Conservation (phyloP, 495 filamentous ascomycete genomes). For the Aspergillus nanangensis region DNA sequence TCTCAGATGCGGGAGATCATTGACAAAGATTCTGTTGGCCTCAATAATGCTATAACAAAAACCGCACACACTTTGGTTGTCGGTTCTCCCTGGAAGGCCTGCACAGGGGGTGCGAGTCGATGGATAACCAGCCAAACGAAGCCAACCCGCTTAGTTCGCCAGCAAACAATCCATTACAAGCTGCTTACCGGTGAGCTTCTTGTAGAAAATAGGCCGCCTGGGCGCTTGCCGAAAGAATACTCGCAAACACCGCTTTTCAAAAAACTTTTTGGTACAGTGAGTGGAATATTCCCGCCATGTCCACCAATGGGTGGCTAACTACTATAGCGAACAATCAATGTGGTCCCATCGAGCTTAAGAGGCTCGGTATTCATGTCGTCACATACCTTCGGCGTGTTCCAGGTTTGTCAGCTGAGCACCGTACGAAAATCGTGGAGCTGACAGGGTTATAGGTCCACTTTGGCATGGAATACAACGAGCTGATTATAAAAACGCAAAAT, state of each 20-base stretch:
- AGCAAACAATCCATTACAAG: constrained; percentile 6
- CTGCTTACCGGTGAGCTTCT: constrained; percentile 15
- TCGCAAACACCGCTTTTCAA: constrained; percentile 30
- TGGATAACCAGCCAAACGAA: constrained; percentile 6
- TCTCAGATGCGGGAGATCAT: constrained; percentile 2
- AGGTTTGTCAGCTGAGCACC: constrained; percentile 1
- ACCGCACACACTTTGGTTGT: constrained; percentile 4
- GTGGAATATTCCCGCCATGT: background rate
- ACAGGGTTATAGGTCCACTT: constrained; percentile 39
- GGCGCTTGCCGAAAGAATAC: constrained; percentile 43
- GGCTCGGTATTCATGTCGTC: constrained; percentile 41
- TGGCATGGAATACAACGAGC: constrained; percentile 19
- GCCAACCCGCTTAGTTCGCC: background rate
- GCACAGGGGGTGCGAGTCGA: background rate
- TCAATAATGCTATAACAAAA: constrained; percentile 11
- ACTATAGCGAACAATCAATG: constrained; percentile 15
- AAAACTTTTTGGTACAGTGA: constrained; percentile 36
- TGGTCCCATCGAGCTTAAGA: constrained; percentile 36
- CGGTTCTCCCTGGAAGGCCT: constrained; percentile 2
- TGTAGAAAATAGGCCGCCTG: constrained; percentile 10
- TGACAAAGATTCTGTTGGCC: constrained; percentile 1
- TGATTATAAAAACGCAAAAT: constrained; percentile 17
- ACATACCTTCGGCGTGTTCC: constrained; percentile 20
- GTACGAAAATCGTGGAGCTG: too few species aligned
- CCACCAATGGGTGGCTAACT: background rate